Base-by-base conservation (phyloP, 1,284 basidiomycete species). In the Nidula niveotomentosa region DNA sequence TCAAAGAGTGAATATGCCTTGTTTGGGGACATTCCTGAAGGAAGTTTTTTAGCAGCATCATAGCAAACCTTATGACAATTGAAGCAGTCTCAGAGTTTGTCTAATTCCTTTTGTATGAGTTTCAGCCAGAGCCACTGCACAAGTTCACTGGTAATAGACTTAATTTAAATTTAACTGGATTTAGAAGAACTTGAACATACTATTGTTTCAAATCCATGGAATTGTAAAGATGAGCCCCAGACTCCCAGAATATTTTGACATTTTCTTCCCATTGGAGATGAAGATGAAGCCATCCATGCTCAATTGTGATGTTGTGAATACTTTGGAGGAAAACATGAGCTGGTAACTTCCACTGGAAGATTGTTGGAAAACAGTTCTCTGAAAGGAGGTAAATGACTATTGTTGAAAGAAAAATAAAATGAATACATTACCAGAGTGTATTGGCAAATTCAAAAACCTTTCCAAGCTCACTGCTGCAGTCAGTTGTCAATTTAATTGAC, bases 391-490 rank as follows among this genome's bases (percentile, higher is more conserved):
- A n/a, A 35, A 23, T 30, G 39, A 36, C 9, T 10, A 35, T 49
- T 2, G 15, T 13, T 39, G 43, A 34, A 5, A 36, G 50, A 17
- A 58, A 41, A 13, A n/a, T 12, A 52, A n/a, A 10, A 17, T 8
- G 8, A 17, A 48, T 9, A 55, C 56, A 39, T 44, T 56, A 73
- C 74, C 68, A 36, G 3, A 75, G 57, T 0, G 66, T 66, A 56
- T 67, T 70, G 0, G 61, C 65, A 30, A 71, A 57, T 1, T 63
- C 70, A 60, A 58, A 72, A 1, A 72, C 46, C 2, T 58, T 48
- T 0, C 60, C 66, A 0, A 69, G 72, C 56, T 76, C 72, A 1
- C 61, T 62, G 0, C 74, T 70, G 54, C 69, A 70, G 54, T 76
- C 70, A 0, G 72, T 72, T 0, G 64, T 69, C 0, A 58, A 63